phyloP scores from a whole-genome alignment of 768 basidiomycete species.

The Boletus barrowsii region DNA sequence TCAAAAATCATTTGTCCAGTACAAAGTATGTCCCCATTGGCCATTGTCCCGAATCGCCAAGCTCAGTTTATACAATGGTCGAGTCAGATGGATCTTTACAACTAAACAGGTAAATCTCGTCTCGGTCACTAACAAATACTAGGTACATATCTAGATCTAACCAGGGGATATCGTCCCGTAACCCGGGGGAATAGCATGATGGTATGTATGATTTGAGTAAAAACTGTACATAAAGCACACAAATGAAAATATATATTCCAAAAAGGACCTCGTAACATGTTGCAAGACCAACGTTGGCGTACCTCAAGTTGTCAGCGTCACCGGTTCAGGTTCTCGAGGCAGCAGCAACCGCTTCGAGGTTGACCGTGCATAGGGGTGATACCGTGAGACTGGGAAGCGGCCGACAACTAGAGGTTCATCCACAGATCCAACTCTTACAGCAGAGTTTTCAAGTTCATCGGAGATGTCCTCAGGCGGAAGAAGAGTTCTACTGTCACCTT shows the following conservation, averaged over 20 bases:
- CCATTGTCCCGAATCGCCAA: too few relatives aligned
- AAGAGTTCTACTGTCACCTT: slow-evolving; percentile 2
- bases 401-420: slow-evolving; percentile 19
- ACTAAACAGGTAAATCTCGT: neutral
- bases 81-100: neutral
- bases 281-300: neutral
- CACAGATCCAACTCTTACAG: neutral
- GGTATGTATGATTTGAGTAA: neutral
- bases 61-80: neutral
- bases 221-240: neutral
- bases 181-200: neutral
- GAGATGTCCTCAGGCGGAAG: slow-evolving; percentile 19
- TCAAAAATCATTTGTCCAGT: neutral
- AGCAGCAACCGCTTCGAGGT: slow-evolving; percentile 15
- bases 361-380: slow-evolving; percentile 21
- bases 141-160: neutral
- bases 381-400: neutral
- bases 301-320: neutral
- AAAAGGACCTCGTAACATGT: neutral
- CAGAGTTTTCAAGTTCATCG: neutral
- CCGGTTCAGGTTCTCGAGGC: slow-evolving; percentile 10
- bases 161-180: neutral
- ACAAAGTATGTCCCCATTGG: neutral
- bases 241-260: neutral
- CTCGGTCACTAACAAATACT: neutral